Conservation (phyloP, 495 filamentous ascomycete genomes). For the Parachaetomium inaequale region DNA sequence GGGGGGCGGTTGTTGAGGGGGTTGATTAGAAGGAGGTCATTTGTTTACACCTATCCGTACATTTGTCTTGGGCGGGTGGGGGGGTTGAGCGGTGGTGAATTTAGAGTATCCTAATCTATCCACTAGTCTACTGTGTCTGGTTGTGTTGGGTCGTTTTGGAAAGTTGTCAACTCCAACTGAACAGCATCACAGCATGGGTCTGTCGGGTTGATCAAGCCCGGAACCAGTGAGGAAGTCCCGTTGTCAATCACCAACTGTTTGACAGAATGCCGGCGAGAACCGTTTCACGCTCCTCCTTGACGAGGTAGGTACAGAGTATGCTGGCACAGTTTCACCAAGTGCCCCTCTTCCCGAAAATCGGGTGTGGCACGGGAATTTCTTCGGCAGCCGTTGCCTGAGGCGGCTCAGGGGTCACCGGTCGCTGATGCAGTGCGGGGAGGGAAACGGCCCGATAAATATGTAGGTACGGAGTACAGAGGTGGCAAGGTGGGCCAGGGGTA, state of each 20-base stretch:
- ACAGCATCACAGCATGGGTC: no score
- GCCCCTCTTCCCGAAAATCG: no score
- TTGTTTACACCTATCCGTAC: background rate
- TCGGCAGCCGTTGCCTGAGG: background rate
- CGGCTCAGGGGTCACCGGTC: no score
- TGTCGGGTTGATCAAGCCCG: no score
- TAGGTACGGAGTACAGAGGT: background rate
- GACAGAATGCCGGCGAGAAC: no score
- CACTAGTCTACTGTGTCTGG: no score
- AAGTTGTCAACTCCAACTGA: no score
- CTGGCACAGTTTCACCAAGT: no score
- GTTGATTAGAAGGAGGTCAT: slow-evolving; percentile 28
- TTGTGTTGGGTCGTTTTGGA: background rate
- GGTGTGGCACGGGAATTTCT: background rate
- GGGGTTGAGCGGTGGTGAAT: background rate
- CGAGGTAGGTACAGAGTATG: no score
- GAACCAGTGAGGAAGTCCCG: background rate
- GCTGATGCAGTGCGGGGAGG: background rate
- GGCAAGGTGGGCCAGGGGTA: no score
- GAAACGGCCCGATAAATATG: background rate
- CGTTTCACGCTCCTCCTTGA: no score
- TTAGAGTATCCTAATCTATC: background rate
- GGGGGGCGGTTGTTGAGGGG: slow-evolving; percentile 15
- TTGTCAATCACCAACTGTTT: background rate
- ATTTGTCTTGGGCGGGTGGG: background rate